Percentiles rank a stretch among this genome's conserved stretches.
Evolutionary conservation across 345 rosid species (phyloP).

Genomic region (Firmiana major): DNA sequence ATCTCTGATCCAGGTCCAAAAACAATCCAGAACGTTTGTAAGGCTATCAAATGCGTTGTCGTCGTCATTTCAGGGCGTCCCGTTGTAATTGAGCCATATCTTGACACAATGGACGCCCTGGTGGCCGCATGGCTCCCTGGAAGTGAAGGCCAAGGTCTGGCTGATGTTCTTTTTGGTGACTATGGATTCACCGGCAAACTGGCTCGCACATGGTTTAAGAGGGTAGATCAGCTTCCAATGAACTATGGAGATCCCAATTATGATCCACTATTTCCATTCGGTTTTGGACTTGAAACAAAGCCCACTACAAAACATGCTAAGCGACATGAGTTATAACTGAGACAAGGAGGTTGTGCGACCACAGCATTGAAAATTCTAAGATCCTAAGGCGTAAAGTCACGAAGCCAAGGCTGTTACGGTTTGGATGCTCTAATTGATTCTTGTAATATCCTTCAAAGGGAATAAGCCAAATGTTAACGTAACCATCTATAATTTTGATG

Average conservation of each 20-base stretch:
- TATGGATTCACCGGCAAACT: constrained; percentile 61
- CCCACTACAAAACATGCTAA: not conserved
- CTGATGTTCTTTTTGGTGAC: constrained; percentile 71
- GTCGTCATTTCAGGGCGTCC: too few species aligned
- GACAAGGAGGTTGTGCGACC: not conserved
- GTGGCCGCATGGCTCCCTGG: constrained; percentile 83
- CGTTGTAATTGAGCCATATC: constrained; percentile 50
- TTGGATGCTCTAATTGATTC: too few species aligned
- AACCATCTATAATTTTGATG: too few species aligned
- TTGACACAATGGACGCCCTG: constrained; percentile 38
- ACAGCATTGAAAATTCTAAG: too few species aligned
- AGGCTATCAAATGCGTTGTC: constrained; percentile 46
- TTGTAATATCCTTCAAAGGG: too few species aligned
- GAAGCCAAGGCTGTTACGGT: not conserved
- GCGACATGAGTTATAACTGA: not conserved
- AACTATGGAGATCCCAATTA: constrained; percentile 57
- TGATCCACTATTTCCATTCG: constrained; percentile 71
- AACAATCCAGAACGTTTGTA: constrained; percentile 48
- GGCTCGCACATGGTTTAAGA: constrained; percentile 68
- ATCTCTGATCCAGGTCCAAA: constrained; percentile 48
- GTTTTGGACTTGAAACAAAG: constrained; percentile 49
- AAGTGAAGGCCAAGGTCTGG: constrained; percentile 66
- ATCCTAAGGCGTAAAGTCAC: not conserved
- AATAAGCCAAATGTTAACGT: too few species aligned
- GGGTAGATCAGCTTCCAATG: constrained; percentile 68